Base-by-base conservation (phyloP, 2,329 filamentous ascomycete species). In the Stemphylium beticola region DNA sequence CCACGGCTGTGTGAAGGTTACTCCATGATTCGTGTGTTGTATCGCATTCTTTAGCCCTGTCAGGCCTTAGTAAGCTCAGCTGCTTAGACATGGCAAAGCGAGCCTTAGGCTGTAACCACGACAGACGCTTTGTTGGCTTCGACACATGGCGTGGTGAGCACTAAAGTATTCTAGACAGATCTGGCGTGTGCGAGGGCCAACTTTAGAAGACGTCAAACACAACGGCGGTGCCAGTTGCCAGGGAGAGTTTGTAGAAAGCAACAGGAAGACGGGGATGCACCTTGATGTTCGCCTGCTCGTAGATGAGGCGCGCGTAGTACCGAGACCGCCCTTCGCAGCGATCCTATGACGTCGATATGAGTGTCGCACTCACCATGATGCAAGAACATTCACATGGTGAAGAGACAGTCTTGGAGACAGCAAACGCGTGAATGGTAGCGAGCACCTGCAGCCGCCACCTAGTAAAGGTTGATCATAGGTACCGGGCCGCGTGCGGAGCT, bases 401-500 rank as follows among this genome's bases (percentile, higher is more conserved):
- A 45, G 38, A 38, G 42, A 33, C 31, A 26, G 15, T 15, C 37
- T 24, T 24, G 53, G 24, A 46, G 20, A 51, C 44, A 26, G 14
- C 22, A 38, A 51, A 20, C 37, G 50, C 40, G 33, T 24, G 44
- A 38, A 51, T 54, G 26, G 33, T 57, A 44, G 51, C 31, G 34
- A 31, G 15, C 44, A 31, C 43, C 43, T 46, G 48, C 34, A 41
- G 24, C 34, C 46, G 43, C 31, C 36, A 50, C 34, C 38, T 31
- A 41, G 51, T 47, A 33, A 47, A 55, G 36, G 44, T 37, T 51
- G 49, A 42, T 42, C 47, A 38, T n/a, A n/a, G n/a, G n/a, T 51
- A 42, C 46, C 53, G 40, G 56, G 34, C 53, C 49, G 53, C 53
- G 32, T 52, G 56, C 49, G 49, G 54, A 57, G 57, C 57, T 57